Base-by-base conservation (phyloP, 2,329 filamentous ascomycete species). In the Arthrobotrys sinensis region DNA sequence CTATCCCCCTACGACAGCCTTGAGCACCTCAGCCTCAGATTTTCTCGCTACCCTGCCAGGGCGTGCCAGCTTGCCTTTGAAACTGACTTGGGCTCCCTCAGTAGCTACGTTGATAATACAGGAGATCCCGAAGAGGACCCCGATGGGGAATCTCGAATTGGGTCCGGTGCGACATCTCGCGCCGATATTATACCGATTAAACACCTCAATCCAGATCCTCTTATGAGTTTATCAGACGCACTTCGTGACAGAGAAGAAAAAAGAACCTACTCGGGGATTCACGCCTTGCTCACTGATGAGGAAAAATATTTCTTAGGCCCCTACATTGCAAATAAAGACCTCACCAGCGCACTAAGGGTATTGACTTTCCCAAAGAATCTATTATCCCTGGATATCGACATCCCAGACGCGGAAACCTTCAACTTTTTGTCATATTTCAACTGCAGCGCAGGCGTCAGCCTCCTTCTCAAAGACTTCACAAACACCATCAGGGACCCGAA, bases 21-120 rank as follows among this genome's bases (percentile, higher is more conserved):
- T 1, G 60, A 64, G 60, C 38, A 64, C 16, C 24, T 64, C 14
- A 28, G 40, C 36, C n/a, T 64, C 7, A 45, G 34, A n/a, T 45
- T 6, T 4, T 14, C 43, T 21, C 28, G 60, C 11, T 48, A 48
- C n/a, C 21, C 38, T 5, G 7, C 19, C 40, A 16, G 40, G 36
- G 2, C 5, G 14, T 19, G 48, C 10, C 21, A 52, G 48, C 28
- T 14, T 16, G 16, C 12, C 24, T 6, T 52, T 32, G 5, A 11
- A n/a, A 45, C 43, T 16, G 24, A 16, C 43, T 28, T 32, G 5
- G 19, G 11, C 12, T 32, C 19, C 36, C 40, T 2, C 14, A 32
- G 1, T 36, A 28, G 24, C 24, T 28, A 28, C 24, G 4, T 28
- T 28, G 24, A 28, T 28, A 28, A 4, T 28, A 63, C 11, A 7